Evolutionary conservation across 2,329 filamentous ascomycete species (phyloP).

Genomic region (Hypoxylon sp.): DNA sequence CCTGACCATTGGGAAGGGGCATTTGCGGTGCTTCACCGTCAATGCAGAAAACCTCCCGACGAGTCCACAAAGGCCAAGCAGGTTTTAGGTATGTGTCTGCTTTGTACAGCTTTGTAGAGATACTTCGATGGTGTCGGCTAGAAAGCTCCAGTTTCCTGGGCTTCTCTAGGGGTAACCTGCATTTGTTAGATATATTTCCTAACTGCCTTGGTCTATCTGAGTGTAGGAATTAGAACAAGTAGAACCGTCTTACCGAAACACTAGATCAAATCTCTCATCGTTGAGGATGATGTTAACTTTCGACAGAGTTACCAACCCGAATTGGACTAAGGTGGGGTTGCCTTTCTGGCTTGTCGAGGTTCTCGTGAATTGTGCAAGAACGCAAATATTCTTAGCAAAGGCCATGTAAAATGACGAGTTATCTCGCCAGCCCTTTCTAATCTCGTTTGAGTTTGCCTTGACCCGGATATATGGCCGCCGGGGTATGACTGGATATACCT

Average conservation of each 20-base stretch:
- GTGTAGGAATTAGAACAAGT: not conserved
- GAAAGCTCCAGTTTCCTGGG: conserved; percentile 63
- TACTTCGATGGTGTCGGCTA: conserved; percentile 65
- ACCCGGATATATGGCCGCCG: conserved; percentile 57
- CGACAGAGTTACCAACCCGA: conserved; percentile 65
- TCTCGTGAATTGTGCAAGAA: conserved; percentile 63
- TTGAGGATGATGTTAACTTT: conserved; percentile 63
- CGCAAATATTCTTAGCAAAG: conserved; percentile 65
- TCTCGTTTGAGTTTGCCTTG: conserved; percentile 57
- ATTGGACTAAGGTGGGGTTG: conserved; percentile 62
- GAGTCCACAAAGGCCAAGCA: conserved; percentile 68
- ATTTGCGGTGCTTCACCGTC: conserved; percentile 64
- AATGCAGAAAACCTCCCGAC: conserved; percentile 64
- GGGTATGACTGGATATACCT: conserved; percentile 66
- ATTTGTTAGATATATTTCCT: conserved; percentile 27
- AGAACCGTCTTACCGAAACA: conserved; percentile 61
- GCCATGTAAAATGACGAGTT: conserved; percentile 66
- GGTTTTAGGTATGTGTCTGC: conserved; percentile 68
- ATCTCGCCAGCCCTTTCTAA: conserved; percentile 60
- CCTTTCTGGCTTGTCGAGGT: conserved; percentile 59
- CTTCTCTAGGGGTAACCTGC: conserved; percentile 57
- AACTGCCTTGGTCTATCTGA: not conserved
- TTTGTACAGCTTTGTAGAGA: conserved; percentile 66
- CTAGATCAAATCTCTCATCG: conserved; percentile 67
- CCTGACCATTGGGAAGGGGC: conserved; percentile 65